A percentile compares a stretch with the other conserved stretches of the same genome.
Evolutionary conservation across 1,284 basidiomycete genomes (phyloP).

Genomic region (Puccinia brachypodii): DNA sequence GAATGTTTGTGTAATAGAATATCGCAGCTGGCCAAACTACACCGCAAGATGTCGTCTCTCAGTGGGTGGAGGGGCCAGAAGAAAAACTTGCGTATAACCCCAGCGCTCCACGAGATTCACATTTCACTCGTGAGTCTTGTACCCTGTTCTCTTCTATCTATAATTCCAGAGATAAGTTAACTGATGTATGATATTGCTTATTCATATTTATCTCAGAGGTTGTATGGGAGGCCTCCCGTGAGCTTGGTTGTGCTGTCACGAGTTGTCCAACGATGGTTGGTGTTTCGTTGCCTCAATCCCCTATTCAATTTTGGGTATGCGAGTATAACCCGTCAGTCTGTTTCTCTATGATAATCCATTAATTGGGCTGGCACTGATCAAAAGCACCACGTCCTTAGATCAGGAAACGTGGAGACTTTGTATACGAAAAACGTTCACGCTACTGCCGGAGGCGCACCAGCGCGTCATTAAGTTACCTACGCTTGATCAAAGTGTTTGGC

Average conservation of each 20-base stretch:
- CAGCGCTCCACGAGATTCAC: slow-evolving; percentile 1
- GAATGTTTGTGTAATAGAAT: slow-evolving; percentile 18
- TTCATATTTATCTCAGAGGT: slow-evolving; percentile 38
- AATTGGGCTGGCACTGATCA: neutral
- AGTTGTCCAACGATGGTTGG: slow-evolving; percentile 33
- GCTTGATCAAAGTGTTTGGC: neutral
- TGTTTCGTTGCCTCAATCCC: slow-evolving; percentile 41
- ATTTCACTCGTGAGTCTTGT: slow-evolving; percentile 45
- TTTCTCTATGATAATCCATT: neutral
- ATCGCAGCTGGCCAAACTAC: slow-evolving; percentile 45
- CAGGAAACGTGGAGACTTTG: slow-evolving; percentile 21
- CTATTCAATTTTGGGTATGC: slow-evolving; percentile 45
- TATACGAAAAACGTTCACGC: slow-evolving; percentile 27
- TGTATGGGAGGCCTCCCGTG: slow-evolving; percentile 22
- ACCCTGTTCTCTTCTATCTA: neutral
- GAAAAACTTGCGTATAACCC: slow-evolving; percentile 41
- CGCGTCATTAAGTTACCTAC: neutral
- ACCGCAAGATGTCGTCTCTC: slow-evolving; percentile 6
- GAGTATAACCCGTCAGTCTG: slow-evolving; percentile 45
- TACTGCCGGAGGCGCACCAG: slow-evolving; percentile 1
- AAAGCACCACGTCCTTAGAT: neutral
- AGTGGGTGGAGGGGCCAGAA: slow-evolving; percentile 36
- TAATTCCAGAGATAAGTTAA: neutral
- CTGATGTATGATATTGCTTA: neutral
- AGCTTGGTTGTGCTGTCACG: slow-evolving; percentile 40